A percentile compares a stretch with the other conserved stretches of the same genome.
phyloP scores from a whole-genome alignment of 345 rosid species.

The Erodium maritimum region DNA sequence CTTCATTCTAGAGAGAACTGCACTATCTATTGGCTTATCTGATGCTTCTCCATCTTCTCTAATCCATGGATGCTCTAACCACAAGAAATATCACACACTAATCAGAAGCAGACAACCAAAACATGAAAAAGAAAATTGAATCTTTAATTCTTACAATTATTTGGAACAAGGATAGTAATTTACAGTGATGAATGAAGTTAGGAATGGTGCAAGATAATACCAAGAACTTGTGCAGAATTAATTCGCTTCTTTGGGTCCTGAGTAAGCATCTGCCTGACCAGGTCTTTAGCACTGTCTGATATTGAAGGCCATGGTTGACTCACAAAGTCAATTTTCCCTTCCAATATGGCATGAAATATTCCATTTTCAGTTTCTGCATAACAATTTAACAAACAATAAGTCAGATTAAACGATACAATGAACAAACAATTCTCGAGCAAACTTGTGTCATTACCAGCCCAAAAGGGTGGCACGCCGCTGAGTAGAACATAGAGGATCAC shows the following conservation, averaged over 20 bases:
- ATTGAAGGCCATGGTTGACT: conserved; percentile 85
- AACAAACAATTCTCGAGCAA: too few species aligned
- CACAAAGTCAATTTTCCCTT: conserved; percentile 69
- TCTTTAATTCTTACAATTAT: too few species aligned
- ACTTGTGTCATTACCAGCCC: conserved; percentile 56
- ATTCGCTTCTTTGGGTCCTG: conserved; percentile 67
- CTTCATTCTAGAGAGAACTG: conserved; percentile 70
- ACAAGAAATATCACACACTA: conserved; percentile 11
- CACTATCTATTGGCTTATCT: conserved; percentile 58
- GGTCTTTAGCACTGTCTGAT: conserved; percentile 76
- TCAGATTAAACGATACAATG: background rate
- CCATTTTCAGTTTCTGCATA: conserved; percentile 70
- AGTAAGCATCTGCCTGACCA: conserved; percentile 68
- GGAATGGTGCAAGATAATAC: conserved; percentile 19
- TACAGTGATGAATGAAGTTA: background rate
- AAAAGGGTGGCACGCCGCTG: conserved; percentile 90
- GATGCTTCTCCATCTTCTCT: conserved; percentile 69
- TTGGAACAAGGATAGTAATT: too few species aligned
- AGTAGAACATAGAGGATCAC: conserved; percentile 79
- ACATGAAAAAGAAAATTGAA: too few species aligned
- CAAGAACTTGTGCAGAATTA: conserved; percentile 76
- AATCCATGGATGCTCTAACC: conserved; percentile 75
- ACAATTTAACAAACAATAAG: conserved; percentile 4
- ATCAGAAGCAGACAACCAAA: conserved; percentile 6
- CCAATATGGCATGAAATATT: conserved; percentile 61